These are phyloP conservation scores for Gynostemma pentaphyllum DNA, from an alignment of 306 rosid species.

Conservation along the genomic window DNA sequence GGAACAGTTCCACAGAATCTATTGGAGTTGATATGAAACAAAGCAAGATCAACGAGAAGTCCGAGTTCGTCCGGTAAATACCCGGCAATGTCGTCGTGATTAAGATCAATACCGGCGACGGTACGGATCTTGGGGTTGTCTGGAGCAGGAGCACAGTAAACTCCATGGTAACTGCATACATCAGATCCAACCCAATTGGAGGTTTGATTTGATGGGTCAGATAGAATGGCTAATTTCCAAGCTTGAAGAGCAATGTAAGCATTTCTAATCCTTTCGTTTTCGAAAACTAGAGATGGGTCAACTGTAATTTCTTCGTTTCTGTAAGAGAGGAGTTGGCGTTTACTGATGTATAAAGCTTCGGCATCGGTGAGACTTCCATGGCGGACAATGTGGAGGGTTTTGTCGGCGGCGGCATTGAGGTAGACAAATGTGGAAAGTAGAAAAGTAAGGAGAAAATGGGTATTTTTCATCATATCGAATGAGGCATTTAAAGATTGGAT, in stretches of 20 bases:
- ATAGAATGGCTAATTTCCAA: conserved; percentile 73
- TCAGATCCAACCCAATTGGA: conserved; percentile 57
- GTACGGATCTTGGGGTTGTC: conserved; percentile 48
- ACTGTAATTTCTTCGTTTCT: conserved; percentile 50
- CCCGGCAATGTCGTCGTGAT: conserved; percentile 94
- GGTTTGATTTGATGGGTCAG: conserved; percentile 62
- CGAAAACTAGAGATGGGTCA: conserved; percentile 58
- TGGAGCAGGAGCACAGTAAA: conserved; percentile 61
- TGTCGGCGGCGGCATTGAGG: background rate
- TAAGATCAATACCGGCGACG: conserved; percentile 93
- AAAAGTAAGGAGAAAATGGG: conserved; percentile 3
- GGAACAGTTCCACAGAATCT: conserved; percentile 90
- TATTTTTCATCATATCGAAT: conserved; percentile 50
- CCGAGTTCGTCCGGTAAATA: conserved; percentile 85
- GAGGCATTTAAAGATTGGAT: conserved; percentile 42
- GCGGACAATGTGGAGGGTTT: background rate
- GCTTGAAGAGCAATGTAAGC: conserved; percentile 82
- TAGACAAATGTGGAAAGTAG: conserved; percentile 9
- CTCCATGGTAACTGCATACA: conserved; percentile 53
- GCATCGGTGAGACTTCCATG: conserved; percentile 48
- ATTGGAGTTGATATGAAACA: conserved; percentile 71
- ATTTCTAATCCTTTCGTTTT: conserved; percentile 40
- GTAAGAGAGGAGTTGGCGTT: conserved; percentile 80
- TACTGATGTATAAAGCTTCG: conserved; percentile 49
- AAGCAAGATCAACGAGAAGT: conserved; percentile 56